These are phyloP conservation scores for Diutina catenulata DNA, from an alignment of 1,139 yeast genomes.

Conservation along the genomic window DNA sequence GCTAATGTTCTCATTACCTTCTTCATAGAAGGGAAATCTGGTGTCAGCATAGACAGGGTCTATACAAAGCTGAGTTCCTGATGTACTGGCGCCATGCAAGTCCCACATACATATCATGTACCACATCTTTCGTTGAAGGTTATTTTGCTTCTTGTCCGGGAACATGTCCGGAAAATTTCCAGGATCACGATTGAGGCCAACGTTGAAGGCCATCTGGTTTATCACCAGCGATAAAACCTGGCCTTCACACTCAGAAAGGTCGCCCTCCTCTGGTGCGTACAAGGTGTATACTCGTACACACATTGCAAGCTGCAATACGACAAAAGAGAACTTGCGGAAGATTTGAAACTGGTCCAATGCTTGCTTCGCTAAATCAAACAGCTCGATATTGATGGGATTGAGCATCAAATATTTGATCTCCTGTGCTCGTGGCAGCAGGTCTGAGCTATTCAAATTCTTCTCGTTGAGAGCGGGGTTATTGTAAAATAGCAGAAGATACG, in stretches of 20 bases:
- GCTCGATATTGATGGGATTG: constrained; percentile 22
- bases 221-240: constrained; percentile 14
- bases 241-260: constrained; percentile 14
- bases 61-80: constrained; percentile 29
- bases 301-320: constrained; percentile 13
- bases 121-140: constrained; percentile 44
- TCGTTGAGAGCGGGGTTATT: constrained; percentile 21
- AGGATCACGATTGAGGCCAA: constrained; percentile 40
- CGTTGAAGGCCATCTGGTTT: constrained; percentile 30
- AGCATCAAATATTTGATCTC: constrained; percentile 22
- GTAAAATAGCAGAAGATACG: constrained; percentile 21
- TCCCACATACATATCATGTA: constrained; percentile 26
- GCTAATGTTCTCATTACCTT: constrained; percentile 1
- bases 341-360: constrained; percentile 21
- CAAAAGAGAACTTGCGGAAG: constrained; percentile 13
- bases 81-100: constrained; percentile 19
- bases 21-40: constrained; percentile 15
- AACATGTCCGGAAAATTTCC: constrained; percentile 12
- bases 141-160: constrained; percentile 18
- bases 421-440: constrained; percentile 7
- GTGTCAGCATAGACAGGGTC: constrained; percentile 13
- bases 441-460: constrained; percentile 14
- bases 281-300: constrained; percentile 10
- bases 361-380: constrained; percentile 20
- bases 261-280: constrained; percentile 12